These are phyloP conservation scores for Calonectria crousiana DNA, from an alignment of 2,329 filamentous ascomycete species.

Conservation along the genomic window DNA sequence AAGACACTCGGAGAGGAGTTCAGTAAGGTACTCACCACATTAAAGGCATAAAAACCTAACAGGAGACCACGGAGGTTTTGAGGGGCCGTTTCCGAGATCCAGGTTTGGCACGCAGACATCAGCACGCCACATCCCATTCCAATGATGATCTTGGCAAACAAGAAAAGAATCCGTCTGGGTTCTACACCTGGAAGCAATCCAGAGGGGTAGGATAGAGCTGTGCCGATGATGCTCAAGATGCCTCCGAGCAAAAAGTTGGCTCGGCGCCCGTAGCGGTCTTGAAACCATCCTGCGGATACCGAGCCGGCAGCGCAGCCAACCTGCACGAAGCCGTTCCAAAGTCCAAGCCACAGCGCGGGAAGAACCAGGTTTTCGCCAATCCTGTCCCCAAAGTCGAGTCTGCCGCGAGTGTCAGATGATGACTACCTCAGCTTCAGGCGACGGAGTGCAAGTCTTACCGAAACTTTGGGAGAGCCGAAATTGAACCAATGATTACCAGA, in stretches of 20 bases:
- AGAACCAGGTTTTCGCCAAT: not conserved
- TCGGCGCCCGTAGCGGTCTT: conserved; percentile 17
- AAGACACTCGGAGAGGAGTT: not conserved
- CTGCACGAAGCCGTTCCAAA: conserved; percentile 18
- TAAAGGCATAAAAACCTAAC: conserved; percentile 10
- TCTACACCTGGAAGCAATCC: not conserved
- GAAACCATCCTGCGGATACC: conserved; percentile 7
- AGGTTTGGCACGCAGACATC: conserved; percentile 13
- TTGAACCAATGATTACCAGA: not conserved
- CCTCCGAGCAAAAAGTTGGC: not conserved
- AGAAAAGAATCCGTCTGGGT: not conserved
- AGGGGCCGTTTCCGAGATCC: conserved; percentile 4
- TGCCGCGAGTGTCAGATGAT: not conserved
- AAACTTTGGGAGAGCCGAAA: conserved; percentile 1
- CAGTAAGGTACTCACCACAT: not conserved
- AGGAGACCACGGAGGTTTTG: not conserved
- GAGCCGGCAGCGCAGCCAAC: not conserved
- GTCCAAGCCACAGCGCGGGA: not conserved
- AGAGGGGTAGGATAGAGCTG: not conserved
- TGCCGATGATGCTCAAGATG: not conserved
- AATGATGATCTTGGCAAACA: conserved; percentile 1
- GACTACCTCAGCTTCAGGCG: too few relatives aligned
- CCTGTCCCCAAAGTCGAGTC: not conserved
- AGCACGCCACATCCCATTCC: not conserved
- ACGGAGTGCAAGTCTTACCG: not conserved